phyloP scores from a whole-genome alignment of 2,329 filamentous ascomycete species.

The Ceratocystis diversiconidia region DNA sequence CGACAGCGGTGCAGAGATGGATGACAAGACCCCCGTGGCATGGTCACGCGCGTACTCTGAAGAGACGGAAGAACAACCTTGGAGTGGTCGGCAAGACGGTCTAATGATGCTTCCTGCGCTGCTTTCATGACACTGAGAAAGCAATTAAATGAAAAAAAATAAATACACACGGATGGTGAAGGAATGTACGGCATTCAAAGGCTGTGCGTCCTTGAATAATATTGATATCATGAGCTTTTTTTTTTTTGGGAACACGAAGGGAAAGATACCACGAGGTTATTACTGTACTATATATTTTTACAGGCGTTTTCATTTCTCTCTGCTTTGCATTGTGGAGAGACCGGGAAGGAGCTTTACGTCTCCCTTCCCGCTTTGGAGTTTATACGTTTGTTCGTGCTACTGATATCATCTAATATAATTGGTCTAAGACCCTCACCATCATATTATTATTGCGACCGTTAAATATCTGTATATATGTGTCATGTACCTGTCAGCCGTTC shows the following conservation, averaged over 20 bases:
- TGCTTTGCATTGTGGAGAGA: not conserved
- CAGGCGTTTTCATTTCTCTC: not conserved
- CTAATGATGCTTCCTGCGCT: not conserved
- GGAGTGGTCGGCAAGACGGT: not conserved
- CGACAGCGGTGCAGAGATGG: constrained; percentile 25
- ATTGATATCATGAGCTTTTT: not conserved
- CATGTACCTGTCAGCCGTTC: not conserved
- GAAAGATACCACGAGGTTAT: constrained; percentile 3
- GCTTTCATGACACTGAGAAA: not conserved
- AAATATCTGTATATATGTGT: not conserved
- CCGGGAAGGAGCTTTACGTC: not conserved
- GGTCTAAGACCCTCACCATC: not conserved
- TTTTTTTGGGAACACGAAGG: not conserved
- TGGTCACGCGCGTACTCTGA: not conserved
- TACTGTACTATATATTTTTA: not conserved
- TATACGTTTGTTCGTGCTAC: constrained; percentile 1
- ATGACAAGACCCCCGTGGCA: constrained; percentile 28
- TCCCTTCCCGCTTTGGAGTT: not conserved
- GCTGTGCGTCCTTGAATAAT: not conserved
- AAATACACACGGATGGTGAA: not conserved
- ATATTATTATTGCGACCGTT: not conserved
- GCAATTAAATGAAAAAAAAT: not conserved
- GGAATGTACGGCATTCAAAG: not conserved
- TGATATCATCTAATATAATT: constrained; percentile 5
- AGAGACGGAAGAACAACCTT: not conserved